Conservation (phyloP, 139 green algal genomes). For the Penium margaritaceum region DNA sequence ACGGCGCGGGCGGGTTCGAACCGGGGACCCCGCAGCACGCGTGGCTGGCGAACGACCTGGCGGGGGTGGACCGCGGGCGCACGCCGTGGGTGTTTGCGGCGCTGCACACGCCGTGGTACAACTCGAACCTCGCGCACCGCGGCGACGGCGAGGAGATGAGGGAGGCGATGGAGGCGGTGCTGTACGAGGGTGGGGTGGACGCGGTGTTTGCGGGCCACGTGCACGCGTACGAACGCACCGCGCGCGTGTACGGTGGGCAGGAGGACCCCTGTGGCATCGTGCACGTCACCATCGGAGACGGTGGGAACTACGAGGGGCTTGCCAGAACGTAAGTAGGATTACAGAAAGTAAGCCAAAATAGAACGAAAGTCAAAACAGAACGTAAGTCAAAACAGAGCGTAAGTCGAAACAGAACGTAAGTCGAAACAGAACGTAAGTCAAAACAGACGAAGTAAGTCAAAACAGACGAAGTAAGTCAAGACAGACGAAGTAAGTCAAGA, state of each 20-base stretch:
- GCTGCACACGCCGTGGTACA: slow-evolving; percentile 75
- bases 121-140: slow-evolving; percentile 62
- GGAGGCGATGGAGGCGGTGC: slow-evolving; percentile 55
- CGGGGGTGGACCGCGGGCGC: slow-evolving; percentile 53
- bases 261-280: slow-evolving; percentile 50
- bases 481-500: too few relatives aligned
- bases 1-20: too few relatives aligned
- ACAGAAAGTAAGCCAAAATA: too few relatives aligned
- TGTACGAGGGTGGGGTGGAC: slow-evolving; percentile 62
- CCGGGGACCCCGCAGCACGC: too few relatives aligned
- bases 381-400: too few relatives aligned
- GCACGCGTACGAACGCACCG: slow-evolving; percentile 63
- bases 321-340: slow-evolving; percentile 38
- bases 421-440: too few relatives aligned
- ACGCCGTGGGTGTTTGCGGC: slow-evolving; percentile 71
- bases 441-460: too few relatives aligned
- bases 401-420: too few relatives aligned
- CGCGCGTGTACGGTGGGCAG: slow-evolving; percentile 44
- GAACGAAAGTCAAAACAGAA: too few relatives aligned
- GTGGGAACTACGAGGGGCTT: slow-evolving; percentile 70
- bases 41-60: slow-evolving; percentile 63
- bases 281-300: slow-evolving; percentile 69
- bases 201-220: slow-evolving; percentile 69
- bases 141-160: slow-evolving; percentile 61
- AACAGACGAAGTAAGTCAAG: too few relatives aligned